Conservation (phyloP, 805 yeast genomes). For the Candida alai region DNA sequence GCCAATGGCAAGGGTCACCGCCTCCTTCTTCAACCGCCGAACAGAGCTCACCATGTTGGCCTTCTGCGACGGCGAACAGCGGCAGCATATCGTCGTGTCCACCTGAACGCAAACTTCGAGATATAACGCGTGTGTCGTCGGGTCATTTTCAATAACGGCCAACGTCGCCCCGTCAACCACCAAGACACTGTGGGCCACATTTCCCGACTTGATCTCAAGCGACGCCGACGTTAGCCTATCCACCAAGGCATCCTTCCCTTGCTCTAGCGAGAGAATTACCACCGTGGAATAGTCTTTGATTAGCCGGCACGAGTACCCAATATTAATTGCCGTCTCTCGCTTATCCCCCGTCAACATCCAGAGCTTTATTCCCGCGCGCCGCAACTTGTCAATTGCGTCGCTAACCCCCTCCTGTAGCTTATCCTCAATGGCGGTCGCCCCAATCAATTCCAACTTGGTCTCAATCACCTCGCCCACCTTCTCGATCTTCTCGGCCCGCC, state of each 20-base stretch:
- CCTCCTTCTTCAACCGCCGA: conserved; percentile 58
- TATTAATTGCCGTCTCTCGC: conserved; percentile 95
- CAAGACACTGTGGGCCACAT: conserved; percentile 89
- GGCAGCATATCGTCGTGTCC: conserved; percentile 89
- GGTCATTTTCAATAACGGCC: conserved; percentile 65
- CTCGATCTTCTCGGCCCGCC: conserved; percentile 66
- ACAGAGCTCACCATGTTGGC: conserved; percentile 83
- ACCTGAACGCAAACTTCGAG: conserved; percentile 81
- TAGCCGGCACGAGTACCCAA: conserved; percentile 90
- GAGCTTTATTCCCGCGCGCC: conserved; percentile 88
- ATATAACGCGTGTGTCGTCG: conserved; percentile 67
- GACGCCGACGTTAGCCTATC: conserved; percentile 72
- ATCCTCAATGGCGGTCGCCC: conserved; percentile 97
- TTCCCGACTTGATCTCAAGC: conserved; percentile 65
- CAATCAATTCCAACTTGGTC: conserved; percentile 60
- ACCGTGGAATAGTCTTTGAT: conserved; percentile 92
- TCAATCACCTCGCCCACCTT: conserved; percentile 73
- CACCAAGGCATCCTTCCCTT: conserved; percentile 51
- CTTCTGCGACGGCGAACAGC: conserved; percentile 97
- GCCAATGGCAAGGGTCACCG: conserved; percentile 93
- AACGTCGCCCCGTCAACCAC: conserved; percentile 94
- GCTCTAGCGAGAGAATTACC: conserved; percentile 54
- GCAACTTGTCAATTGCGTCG: conserved; percentile 84
- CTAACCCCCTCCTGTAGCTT: conserved; percentile 96
- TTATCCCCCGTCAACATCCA: conserved; percentile 99